These are phyloP conservation scores for Fusarium sp. DNA, from an alignment of 2,329 filamentous ascomycete genomes.

Conservation along the genomic window DNA sequence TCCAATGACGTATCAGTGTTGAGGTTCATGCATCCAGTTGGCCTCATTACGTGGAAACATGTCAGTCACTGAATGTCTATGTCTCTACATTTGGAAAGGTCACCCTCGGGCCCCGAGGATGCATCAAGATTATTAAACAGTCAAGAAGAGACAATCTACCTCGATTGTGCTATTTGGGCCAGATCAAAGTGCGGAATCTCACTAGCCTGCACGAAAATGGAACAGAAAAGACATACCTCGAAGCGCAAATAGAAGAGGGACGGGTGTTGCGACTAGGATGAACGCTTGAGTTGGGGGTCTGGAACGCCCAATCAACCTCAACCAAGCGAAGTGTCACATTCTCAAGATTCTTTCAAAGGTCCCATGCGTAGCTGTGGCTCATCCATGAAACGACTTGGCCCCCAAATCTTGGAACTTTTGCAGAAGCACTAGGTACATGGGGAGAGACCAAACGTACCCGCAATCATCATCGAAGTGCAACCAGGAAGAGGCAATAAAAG, in stretches of 20 bases:
- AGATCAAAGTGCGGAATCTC: neutral
- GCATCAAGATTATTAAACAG: neutral
- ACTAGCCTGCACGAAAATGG: neutral
- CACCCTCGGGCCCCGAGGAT: neutral
- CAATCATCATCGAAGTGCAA: neutral
- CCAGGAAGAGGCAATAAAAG: neutral
- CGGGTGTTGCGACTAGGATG: neutral
- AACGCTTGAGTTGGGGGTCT: neutral
- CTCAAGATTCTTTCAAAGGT: too few relatives aligned
- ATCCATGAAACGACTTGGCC: neutral
- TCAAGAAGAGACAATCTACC: neutral
- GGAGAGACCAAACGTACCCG: neutral
- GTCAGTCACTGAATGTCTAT: neutral
- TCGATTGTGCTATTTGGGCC: neutral
- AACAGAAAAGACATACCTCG: neutral
- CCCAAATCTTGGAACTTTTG: neutral
- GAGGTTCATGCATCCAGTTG: neutral
- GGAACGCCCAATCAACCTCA: neutral
- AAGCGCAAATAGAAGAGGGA: neutral
- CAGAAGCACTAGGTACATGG: neutral
- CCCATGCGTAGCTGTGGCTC: neutral
- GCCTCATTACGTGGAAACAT: neutral
- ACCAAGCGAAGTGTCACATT: neutral
- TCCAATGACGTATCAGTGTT: neutral
- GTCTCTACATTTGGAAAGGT: neutral